phyloP scores from a whole-genome alignment of 352 stramenopile species.

The Pythium chondricola region DNA sequence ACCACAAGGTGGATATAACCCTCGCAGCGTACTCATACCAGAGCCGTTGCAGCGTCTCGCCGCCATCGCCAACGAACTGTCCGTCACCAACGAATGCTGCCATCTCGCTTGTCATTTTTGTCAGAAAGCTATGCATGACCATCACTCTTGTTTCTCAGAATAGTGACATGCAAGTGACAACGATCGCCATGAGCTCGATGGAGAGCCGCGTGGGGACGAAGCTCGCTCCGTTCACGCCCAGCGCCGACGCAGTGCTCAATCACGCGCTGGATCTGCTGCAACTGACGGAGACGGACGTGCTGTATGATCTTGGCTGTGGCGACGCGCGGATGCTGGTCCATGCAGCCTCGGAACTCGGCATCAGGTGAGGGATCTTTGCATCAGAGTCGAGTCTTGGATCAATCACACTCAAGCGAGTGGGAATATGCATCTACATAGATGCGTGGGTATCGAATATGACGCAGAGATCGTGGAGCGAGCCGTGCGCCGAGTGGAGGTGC shows the following conservation, averaged over 20 bases:
- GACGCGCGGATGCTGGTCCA: slow-evolving; percentile 69
- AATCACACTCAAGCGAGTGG: too few species aligned
- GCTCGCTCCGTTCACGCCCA: slow-evolving; percentile 80
- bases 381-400: too few species aligned
- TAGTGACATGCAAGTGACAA: too few species aligned
- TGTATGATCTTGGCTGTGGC: slow-evolving; percentile 77
- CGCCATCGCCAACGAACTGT: slow-evolving; percentile 45
- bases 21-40: slow-evolving; percentile 22
- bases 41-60: slow-evolving; percentile 35
- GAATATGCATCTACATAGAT: too few species aligned
- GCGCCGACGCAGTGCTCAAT: slow-evolving; percentile 49
- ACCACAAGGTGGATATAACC: background rate
- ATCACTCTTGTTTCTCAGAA: too few species aligned
- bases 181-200: too few species aligned
- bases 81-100: slow-evolving; percentile 37
- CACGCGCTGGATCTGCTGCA: slow-evolving; percentile 59
- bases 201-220: slow-evolving; percentile 38
- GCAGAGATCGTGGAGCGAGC: slow-evolving; percentile 47
- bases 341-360: slow-evolving; percentile 37
- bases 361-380: slow-evolving; percentile 19
- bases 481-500: slow-evolving; percentile 32
- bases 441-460: slow-evolving; percentile 76
- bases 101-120: background rate
- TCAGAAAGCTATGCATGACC: too few species aligned
- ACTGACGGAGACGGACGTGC: slow-evolving; percentile 41